These are phyloP conservation scores for Candida sanyaensis DNA, from an alignment of 1,139 yeast genomes.

Conservation along the genomic window DNA sequence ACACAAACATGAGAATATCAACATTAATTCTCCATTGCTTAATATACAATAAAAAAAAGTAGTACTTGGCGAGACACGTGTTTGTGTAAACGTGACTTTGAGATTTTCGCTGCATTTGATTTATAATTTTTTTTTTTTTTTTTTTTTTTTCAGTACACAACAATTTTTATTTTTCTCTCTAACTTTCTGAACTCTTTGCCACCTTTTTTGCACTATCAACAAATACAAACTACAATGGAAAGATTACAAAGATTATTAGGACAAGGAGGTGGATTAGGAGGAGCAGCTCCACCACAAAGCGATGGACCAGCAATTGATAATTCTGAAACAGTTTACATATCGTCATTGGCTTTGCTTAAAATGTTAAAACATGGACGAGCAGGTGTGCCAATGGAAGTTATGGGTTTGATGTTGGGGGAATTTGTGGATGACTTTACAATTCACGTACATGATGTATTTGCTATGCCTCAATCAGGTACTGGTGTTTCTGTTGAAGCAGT, in stretches of 20 bases:
- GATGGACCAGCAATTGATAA: conserved; percentile 90
- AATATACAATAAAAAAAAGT: too few relatives aligned
- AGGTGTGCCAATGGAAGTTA: conserved; percentile 99
- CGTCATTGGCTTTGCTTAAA: conserved; percentile 90
- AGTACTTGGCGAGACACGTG: not conserved
- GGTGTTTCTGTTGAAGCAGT: conserved; percentile 99
- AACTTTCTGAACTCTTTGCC: conserved; percentile 1
- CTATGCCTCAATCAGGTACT: conserved; percentile 99
- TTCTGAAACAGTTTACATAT: conserved; percentile 94
- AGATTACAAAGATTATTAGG: conserved; percentile 74
- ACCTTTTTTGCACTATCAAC: conserved; percentile 3
- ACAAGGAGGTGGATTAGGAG: conserved; percentile 59
- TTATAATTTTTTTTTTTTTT: too few relatives aligned
- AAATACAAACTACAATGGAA: conserved; percentile 48
- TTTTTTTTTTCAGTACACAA: not conserved
- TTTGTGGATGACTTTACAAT: conserved; percentile 97
- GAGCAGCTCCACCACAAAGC: conserved; percentile 50
- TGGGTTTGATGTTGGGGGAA: conserved; percentile 99
- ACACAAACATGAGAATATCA: not conserved
- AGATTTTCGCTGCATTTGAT: not conserved
- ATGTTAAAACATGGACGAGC: conserved; percentile 99
- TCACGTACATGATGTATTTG: conserved; percentile 96
- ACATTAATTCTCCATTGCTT: too few relatives aligned
- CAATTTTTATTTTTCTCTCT: not conserved
- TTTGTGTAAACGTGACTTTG: not conserved